These are phyloP conservation scores for Takashimella tepidaria DNA, from an alignment of 1,284 basidiomycete genomes.

Conservation along the genomic window DNA sequence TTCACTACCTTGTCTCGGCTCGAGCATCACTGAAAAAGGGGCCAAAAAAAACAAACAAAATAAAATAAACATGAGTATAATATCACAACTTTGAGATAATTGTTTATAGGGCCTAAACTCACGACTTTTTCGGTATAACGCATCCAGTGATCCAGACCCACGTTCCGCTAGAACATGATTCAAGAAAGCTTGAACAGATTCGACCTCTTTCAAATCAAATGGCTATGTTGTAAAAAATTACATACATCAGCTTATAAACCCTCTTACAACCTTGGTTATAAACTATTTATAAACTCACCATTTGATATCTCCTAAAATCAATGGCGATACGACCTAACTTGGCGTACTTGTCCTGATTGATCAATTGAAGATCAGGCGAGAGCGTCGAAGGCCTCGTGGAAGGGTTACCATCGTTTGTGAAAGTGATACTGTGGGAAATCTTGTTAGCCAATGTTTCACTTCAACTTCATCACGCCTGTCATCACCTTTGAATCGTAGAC, in stretches of 20 bases:
- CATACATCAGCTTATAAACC: constrained; percentile 1
- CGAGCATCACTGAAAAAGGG: constrained; percentile 48
- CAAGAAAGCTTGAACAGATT: constrained; percentile 42
- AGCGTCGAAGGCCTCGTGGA: constrained; percentile 73
- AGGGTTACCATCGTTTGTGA: constrained; percentile 91
- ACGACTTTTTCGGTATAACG: constrained; percentile 46
- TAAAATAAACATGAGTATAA: too few relatives aligned
- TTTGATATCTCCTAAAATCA: constrained; percentile 91
- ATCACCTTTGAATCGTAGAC: constrained; percentile 22
- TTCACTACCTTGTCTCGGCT: constrained; percentile 43
- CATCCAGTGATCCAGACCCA: constrained; percentile 43
- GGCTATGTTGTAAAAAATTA: constrained; percentile 18
- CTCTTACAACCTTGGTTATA: neutral
- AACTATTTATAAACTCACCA: constrained; percentile 40
- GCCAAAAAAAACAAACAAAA: too few relatives aligned
- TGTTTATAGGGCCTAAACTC: too few relatives aligned
- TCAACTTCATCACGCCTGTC: too few relatives aligned
- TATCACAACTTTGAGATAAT: too few relatives aligned
- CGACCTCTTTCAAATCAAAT: constrained; percentile 45
- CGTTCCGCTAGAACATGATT: constrained; percentile 41
- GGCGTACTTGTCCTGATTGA: constrained; percentile 94
- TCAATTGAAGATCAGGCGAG: constrained; percentile 68
- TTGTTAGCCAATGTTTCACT: neutral
- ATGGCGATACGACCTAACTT: constrained; percentile 83
- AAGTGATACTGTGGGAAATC: constrained; percentile 59